Conservation (phyloP, 2,329 filamentous ascomycete genomes). For the Pseudogymnoascus sp. region DNA sequence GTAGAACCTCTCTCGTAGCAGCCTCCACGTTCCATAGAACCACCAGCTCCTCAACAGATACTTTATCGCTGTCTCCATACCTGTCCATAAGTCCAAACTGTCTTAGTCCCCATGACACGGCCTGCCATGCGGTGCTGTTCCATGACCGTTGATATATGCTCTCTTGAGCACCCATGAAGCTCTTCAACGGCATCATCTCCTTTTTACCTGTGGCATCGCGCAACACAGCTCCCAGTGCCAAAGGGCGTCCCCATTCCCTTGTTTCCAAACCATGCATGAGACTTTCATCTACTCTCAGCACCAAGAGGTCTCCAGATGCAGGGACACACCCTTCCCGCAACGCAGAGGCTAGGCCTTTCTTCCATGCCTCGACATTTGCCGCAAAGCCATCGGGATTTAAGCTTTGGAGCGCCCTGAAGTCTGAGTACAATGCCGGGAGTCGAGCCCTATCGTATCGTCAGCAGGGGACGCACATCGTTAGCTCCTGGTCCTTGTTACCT, state of each 20-base stretch:
- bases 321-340: constrained; percentile 48
- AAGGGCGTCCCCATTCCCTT: constrained; percentile 69
- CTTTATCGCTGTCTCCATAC: constrained; percentile 40
- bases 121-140: constrained; percentile 49
- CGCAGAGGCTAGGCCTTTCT: constrained; percentile 61
- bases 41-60: constrained; percentile 56
- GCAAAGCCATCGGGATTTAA: constrained; percentile 79
- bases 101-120: constrained; percentile 66
- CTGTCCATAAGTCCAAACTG: constrained; percentile 55
- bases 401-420: constrained; percentile 65
- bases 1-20: constrained; percentile 45
- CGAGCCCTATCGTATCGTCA: constrained; percentile 47
- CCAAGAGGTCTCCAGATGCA: constrained; percentile 39
- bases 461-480: not conserved
- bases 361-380: constrained; percentile 75
- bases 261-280: constrained; percentile 65
- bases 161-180: constrained; percentile 56
- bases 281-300: constrained; percentile 48
- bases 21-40: constrained; percentile 54
- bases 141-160: constrained; percentile 72
- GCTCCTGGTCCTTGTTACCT: constrained; percentile 33
- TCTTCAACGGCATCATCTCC: constrained; percentile 60
- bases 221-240: constrained; percentile 71
- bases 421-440: constrained; percentile 78
- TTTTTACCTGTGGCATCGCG: constrained; percentile 60